Percentiles rank a stretch among this genome's conserved stretches.
These are phyloP conservation scores for Coemansia sp. DNA, from an alignment of 192 early-diverging fungal species.

Conservation along the genomic window DNA sequence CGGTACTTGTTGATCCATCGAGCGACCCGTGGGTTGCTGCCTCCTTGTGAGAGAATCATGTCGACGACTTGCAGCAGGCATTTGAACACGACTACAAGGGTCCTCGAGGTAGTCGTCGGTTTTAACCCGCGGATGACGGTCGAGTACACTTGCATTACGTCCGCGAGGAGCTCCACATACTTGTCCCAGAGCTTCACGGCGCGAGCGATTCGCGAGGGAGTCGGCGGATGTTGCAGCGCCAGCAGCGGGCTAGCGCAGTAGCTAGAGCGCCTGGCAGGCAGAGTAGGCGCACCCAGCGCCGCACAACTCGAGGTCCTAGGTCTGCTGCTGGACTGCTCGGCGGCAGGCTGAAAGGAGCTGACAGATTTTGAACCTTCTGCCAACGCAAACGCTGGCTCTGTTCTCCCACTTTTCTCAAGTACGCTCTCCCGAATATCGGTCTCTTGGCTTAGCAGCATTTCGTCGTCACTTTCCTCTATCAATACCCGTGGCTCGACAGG, in stretches of 20 bases:
- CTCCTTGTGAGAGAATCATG: slow-evolving; percentile 50
- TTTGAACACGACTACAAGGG: slow-evolving; percentile 9
- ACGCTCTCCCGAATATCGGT: background rate
- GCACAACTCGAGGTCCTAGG: slow-evolving; percentile 1
- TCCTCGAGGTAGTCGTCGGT: slow-evolving; percentile 1
- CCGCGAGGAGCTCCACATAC: slow-evolving; percentile 35
- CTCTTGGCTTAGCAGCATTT: background rate
- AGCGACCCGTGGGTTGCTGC: slow-evolving; percentile 33
- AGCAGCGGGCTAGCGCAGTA: background rate
- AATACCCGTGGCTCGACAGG: background rate
- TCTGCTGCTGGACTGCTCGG: background rate
- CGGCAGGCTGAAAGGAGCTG: background rate
- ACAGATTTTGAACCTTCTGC: background rate
- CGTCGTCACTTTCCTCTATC: slow-evolving; percentile 8
- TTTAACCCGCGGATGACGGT: slow-evolving; percentile 30
- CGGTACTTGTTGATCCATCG: slow-evolving; percentile 33
- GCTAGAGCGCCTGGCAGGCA: background rate
- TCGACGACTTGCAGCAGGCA: slow-evolving; percentile 31
- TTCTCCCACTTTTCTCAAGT: background rate
- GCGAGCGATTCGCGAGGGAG: background rate
- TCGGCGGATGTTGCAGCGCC: slow-evolving; percentile 1
- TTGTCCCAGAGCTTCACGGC: slow-evolving; percentile 43
- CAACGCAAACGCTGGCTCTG: background rate
- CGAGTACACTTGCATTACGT: slow-evolving; percentile 41
- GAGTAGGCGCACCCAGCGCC: background rate